phyloP scores from a whole-genome alignment of 768 basidiomycete genomes.

The Clitopilus passeckerianus region DNA sequence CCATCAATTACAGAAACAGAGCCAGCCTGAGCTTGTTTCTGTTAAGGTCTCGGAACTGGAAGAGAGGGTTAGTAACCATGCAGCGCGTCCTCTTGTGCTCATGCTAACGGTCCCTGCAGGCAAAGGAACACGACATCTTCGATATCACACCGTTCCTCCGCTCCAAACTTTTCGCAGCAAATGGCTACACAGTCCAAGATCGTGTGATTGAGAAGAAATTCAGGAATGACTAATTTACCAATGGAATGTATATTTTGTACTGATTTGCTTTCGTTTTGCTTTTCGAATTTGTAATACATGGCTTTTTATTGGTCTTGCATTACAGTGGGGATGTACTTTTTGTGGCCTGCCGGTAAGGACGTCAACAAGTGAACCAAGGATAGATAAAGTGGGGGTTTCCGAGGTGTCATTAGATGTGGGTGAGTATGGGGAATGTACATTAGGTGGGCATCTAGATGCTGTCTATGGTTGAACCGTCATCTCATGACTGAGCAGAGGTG shows the following conservation, averaged over 20 bases:
- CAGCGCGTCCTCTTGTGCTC: not conserved
- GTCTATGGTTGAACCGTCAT: not conserved
- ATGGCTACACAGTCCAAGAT: slow-evolving; percentile 78
- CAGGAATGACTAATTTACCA: slow-evolving; percentile 28
- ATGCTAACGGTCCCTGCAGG: slow-evolving; percentile 37
- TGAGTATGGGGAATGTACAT: not conserved
- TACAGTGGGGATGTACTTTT: not conserved
- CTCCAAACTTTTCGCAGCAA: slow-evolving; percentile 79
- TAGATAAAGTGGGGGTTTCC: not conserved
- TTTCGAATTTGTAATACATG: slow-evolving; percentile 1
- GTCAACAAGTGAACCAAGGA: not conserved
- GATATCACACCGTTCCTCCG: slow-evolving; percentile 82
- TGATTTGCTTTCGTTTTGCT: slow-evolving; percentile 14
- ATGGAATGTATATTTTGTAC: slow-evolving; percentile 5
- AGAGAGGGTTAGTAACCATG: slow-evolving; percentile 57
- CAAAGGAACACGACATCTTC: slow-evolving; percentile 96
- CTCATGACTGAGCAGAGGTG: not conserved
- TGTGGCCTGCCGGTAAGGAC: not conserved
- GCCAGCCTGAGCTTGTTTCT: slow-evolving; percentile 72
- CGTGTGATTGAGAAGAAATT: slow-evolving; percentile 75
- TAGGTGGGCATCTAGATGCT: not conserved
- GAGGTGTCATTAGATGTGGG: not conserved
- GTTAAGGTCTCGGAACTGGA: slow-evolving; percentile 83
- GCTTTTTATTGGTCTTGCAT: not conserved
- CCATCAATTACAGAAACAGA: slow-evolving; percentile 70